Evolutionary conservation across 345 rosid species (phyloP).

Genomic region (Turnera subulata): DNA sequence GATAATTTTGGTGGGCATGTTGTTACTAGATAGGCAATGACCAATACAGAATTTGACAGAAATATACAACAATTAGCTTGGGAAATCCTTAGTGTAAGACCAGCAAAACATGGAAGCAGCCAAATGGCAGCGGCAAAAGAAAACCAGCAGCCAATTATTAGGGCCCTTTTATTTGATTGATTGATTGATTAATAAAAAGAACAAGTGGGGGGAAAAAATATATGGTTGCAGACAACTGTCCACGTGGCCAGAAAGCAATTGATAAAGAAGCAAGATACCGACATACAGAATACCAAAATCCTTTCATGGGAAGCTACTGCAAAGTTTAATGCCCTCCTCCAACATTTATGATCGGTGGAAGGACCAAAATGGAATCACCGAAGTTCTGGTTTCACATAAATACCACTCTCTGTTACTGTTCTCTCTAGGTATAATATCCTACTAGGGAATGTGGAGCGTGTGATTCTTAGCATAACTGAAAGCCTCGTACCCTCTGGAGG

Average conservation of each 20-base stretch:
- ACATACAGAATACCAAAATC: slow-evolving; percentile 10
- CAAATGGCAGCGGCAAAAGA: too few relatives aligned
- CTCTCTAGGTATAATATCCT: neutral
- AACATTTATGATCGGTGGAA: neutral
- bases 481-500: too few relatives aligned
- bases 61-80: too few relatives aligned
- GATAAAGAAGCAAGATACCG: slow-evolving; percentile 1
- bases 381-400: neutral
- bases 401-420: neutral
- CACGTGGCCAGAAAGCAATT: slow-evolving; percentile 25
- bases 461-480: too few relatives aligned
- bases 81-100: neutral
- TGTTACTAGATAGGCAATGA: neutral
- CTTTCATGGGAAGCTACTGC: neutral
- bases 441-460: too few relatives aligned
- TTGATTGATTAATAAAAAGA: neutral
- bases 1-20: too few relatives aligned
- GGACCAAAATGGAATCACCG: slow-evolving; percentile 6
- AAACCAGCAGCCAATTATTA: neutral
- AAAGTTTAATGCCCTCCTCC: slow-evolving; percentile 4
- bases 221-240: slow-evolving; percentile 21
- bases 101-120: neutral
- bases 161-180: neutral
- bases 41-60: neutral
- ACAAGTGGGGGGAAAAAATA: slow-evolving; percentile 20